These are phyloP conservation scores for Plasmodium gonderi DNA, from an alignment of 169 alveolate species.

Conservation along the genomic window DNA sequence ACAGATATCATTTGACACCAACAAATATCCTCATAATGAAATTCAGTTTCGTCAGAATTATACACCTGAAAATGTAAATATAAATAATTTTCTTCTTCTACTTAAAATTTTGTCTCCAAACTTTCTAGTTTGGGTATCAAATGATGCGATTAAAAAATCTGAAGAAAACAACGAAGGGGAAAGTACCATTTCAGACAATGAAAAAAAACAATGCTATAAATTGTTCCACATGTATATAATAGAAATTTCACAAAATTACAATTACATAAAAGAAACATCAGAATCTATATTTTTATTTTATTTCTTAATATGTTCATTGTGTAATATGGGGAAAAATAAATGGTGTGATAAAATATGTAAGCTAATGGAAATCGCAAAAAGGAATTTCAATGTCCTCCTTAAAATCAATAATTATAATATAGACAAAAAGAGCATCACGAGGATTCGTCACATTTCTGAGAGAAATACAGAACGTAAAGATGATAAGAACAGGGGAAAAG, in stretches of 20 bases:
- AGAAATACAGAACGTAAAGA: neutral
- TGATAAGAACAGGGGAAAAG: neutral
- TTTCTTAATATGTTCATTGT: neutral
- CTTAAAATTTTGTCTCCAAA: conserved; percentile 63
- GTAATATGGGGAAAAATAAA: conserved; percentile 2
- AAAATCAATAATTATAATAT: neutral
- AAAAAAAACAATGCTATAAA: neutral
- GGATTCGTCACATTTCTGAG: neutral
- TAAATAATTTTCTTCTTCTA: conserved; percentile 56
- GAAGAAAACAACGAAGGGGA: neutral
- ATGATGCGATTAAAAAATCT: neutral
- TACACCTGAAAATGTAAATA: conserved; percentile 18
- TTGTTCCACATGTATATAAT: conserved; percentile 4
- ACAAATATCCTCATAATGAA: conserved; percentile 15
- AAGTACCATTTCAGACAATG: neutral
- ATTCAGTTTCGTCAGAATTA: conserved; percentile 26
- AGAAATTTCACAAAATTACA: neutral
- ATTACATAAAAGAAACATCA: conserved; percentile 15
- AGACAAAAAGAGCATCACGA: neutral
- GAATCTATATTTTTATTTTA: conserved; percentile 13
- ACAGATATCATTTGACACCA: conserved; percentile 18
- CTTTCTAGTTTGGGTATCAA: conserved; percentile 42
- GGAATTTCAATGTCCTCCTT: conserved; percentile 1
- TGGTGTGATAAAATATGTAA: neutral
- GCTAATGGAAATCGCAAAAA: neutral